Conservation (phyloP, 179 eudicot genomes). For the Beta corolliflora region DNA sequence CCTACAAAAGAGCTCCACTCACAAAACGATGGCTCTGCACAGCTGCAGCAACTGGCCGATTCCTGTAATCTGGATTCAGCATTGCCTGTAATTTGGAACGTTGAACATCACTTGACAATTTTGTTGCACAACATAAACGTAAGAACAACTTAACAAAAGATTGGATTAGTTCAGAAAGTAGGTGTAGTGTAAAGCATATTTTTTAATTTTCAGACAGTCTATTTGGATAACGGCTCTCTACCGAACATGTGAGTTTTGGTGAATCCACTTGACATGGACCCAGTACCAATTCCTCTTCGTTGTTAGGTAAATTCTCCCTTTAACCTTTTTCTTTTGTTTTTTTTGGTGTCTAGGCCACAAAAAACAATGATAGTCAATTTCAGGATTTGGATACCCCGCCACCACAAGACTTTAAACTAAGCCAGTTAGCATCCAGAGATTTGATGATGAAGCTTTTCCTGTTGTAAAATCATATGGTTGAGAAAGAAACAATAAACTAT, state of each 20-base stretch:
- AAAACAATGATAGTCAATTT: too few relatives aligned
- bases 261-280: too few relatives aligned
- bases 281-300: too few relatives aligned
- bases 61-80: conserved; percentile 83
- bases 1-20: conserved; percentile 59
- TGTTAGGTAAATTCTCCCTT: too few relatives aligned
- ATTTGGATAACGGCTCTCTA: too few relatives aligned
- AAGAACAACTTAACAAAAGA: not conserved
- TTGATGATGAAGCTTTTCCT: not conserved
- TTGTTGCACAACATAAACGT: not conserved
- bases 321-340: too few relatives aligned
- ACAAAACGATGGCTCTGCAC: conserved; percentile 81
- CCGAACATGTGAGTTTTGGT: too few relatives aligned
- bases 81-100: conserved; percentile 57
- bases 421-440: not conserved
- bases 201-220: too few relatives aligned
- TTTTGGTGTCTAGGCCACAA: too few relatives aligned
- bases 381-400: too few relatives aligned
- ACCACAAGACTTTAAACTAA: too few relatives aligned
- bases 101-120: not conserved
- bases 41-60: conserved; percentile 87
- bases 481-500: not conserved
- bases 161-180: not conserved
- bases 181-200: not conserved
- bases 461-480: not conserved